Percentiles rank a stretch among this genome's conserved stretches.
Conservation (phyloP, 2,329 filamentous ascomycete genomes). For the Metarhizium robertsii region DNA sequence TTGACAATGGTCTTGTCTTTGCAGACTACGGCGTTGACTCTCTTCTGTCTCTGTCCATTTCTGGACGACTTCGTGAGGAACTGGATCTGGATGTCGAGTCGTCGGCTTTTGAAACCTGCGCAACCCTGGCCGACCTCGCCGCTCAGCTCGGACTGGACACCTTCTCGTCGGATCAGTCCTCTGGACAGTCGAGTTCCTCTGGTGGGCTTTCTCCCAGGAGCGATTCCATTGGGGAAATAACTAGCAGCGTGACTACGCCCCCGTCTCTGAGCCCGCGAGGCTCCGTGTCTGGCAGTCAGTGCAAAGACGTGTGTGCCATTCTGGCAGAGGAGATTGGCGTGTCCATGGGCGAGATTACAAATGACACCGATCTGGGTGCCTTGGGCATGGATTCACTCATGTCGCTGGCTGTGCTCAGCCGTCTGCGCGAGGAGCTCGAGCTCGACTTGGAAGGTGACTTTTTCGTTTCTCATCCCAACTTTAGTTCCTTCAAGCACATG, state of each 20-base stretch:
- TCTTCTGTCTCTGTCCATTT: background rate
- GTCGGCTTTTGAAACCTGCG: background rate
- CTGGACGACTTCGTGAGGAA: background rate
- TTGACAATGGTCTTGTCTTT: background rate
- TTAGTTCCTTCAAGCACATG: background rate
- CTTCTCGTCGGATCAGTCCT: background rate
- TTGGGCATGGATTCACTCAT: background rate
- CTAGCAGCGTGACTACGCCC: background rate
- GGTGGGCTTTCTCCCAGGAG: background rate
- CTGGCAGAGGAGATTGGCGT: background rate
- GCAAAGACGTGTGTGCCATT: constrained; percentile 1
- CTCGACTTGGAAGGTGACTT: background rate
- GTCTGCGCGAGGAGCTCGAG: background rate
- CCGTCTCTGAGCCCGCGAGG: background rate
- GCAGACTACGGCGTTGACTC: background rate
- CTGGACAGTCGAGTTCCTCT: background rate
- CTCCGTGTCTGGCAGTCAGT: background rate
- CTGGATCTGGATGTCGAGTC: background rate
- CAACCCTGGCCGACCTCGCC: background rate
- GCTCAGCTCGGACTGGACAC: background rate
- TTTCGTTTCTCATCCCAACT: background rate
- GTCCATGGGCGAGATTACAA: background rate
- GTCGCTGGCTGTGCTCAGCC: background rate
- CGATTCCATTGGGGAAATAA: background rate
- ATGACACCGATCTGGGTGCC: background rate